Evolutionary conservation across 768 basidiomycete genomes (phyloP).

Genomic region (Collybia mongolica): DNA sequence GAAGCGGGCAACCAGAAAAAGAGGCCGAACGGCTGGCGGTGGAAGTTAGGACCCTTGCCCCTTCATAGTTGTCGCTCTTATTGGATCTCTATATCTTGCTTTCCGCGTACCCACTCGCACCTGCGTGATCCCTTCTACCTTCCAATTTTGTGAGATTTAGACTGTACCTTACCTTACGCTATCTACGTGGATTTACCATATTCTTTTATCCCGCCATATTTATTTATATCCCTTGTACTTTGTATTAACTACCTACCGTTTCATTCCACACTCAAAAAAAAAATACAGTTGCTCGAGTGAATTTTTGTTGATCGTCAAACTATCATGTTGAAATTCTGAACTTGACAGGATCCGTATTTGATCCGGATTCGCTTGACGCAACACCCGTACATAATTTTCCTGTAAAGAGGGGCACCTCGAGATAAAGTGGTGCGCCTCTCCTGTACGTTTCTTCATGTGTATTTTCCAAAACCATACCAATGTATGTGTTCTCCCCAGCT

Average conservation of each 20-base stretch:
- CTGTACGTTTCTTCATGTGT: no score
- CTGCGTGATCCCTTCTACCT: conserved; percentile 9
- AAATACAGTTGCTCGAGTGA: no score
- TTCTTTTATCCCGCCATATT: conserved; percentile 3
- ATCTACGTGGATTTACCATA: conserved; percentile 5
- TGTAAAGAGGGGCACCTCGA: no score
- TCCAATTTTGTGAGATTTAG: conserved; percentile 25
- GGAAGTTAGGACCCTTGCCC: conserved; percentile 23
- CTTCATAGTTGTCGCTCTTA: conserved; percentile 21
- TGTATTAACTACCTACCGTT: not conserved
- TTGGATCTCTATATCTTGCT: conserved; percentile 21
- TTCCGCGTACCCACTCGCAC: conserved; percentile 6
- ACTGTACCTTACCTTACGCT: conserved; percentile 27
- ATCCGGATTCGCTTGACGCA: no score
- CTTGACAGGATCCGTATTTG: no score
- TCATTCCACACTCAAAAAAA: not conserved
- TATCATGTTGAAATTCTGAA: no score
- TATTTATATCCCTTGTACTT: conserved; percentile 11
- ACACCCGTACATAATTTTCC: no score
- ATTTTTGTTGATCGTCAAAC: no score
- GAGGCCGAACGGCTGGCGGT: conserved; percentile 45
- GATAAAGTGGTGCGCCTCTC: no score
- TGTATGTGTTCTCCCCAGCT: no score
- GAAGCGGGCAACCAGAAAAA: conserved; percentile 55
- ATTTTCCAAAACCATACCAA: no score